Percentiles rank a stretch among this genome's conserved stretches.
These are phyloP conservation scores for Chaetomium strumarium DNA, from an alignment of 2,329 filamentous ascomycete genomes.

Conservation along the genomic window DNA sequence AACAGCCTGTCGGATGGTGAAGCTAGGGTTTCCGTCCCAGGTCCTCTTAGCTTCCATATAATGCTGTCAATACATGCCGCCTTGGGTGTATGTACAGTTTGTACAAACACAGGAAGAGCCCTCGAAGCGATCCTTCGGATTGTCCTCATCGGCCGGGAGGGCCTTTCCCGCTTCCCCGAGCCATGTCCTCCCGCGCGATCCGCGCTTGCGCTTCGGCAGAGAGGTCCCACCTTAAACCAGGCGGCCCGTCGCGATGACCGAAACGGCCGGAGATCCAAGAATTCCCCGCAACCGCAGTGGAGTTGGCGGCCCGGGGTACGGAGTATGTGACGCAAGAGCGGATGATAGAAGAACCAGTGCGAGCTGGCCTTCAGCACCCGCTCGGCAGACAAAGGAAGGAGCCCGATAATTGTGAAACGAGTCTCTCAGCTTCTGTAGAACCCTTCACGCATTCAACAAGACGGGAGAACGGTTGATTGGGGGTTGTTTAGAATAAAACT, in stretches of 20 bases:
- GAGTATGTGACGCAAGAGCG: too few species aligned
- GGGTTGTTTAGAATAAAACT: too few species aligned
- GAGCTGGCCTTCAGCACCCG: too few species aligned
- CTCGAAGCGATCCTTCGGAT: constrained; percentile 36
- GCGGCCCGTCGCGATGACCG: neutral
- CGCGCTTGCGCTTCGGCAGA: constrained; percentile 19
- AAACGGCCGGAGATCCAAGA: too few species aligned
- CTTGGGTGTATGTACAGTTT: neutral
- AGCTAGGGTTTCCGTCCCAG: neutral
- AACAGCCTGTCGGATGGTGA: neutral
- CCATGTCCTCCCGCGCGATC: constrained; percentile 34
- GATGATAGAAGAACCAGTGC: too few species aligned
- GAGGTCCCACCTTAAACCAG: neutral
- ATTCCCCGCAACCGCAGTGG: too few species aligned
- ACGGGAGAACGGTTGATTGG: too few species aligned
- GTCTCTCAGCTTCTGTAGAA: too few species aligned
- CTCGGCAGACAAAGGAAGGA: too few species aligned
- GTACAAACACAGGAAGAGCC: constrained; percentile 22
- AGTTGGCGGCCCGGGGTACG: too few species aligned
- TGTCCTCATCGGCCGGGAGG: constrained; percentile 32
- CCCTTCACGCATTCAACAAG: too few species aligned
- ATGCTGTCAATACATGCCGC: neutral
- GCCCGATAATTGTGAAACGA: too few species aligned
- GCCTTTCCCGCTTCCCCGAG: constrained; percentile 35
- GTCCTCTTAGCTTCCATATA: neutral